Conservation (phyloP, 768 basidiomycete genomes). For the Gelatoporia subvermispora region DNA sequence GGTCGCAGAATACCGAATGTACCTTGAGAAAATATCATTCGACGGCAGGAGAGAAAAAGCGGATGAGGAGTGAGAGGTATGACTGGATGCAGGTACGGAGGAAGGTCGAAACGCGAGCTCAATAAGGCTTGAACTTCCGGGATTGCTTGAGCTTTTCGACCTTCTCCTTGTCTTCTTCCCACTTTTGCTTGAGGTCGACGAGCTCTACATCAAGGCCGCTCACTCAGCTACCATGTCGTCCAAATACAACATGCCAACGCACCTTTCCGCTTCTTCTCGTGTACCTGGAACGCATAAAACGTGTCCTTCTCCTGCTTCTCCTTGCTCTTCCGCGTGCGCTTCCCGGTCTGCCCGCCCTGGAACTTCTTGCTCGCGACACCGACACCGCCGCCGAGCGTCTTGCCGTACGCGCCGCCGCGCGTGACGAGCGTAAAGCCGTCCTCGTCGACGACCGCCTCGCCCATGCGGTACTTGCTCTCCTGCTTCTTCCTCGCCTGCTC, state of each 20-base stretch:
- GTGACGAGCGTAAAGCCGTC: constrained; percentile 94
- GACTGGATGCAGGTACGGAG: neutral
- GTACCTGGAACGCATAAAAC: constrained; percentile 90
- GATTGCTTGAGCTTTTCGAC: constrained; percentile 76
- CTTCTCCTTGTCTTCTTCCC: constrained; percentile 86
- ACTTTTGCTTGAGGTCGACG: constrained; percentile 64
- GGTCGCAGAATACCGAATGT: too few relatives aligned
- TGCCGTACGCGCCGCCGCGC: constrained; percentile 86
- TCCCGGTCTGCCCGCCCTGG: constrained; percentile 27
- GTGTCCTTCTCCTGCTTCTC: constrained; percentile 57
- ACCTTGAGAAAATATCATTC: too few relatives aligned
- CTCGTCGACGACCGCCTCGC: constrained; percentile 87
- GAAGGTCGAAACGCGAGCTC: constrained; percentile 12
- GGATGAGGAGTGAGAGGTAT: too few relatives aligned
- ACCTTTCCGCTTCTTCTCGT: constrained; percentile 87
- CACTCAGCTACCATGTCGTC: constrained; percentile 15
- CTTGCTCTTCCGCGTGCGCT: constrained; percentile 48
- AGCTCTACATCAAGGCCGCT: constrained; percentile 30
- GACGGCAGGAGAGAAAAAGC: too few relatives aligned
- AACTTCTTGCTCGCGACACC: constrained; percentile 59
- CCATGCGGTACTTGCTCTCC: constrained; percentile 67
- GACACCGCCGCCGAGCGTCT: constrained; percentile 80
- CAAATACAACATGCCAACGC: constrained; percentile 12
- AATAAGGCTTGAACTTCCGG: constrained; percentile 86
- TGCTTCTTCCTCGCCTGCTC: constrained; percentile 56